These are phyloP conservation scores for Chlamydomonas sphaeroides DNA, from an alignment of 139 green algal genomes.

Conservation along the genomic window DNA sequence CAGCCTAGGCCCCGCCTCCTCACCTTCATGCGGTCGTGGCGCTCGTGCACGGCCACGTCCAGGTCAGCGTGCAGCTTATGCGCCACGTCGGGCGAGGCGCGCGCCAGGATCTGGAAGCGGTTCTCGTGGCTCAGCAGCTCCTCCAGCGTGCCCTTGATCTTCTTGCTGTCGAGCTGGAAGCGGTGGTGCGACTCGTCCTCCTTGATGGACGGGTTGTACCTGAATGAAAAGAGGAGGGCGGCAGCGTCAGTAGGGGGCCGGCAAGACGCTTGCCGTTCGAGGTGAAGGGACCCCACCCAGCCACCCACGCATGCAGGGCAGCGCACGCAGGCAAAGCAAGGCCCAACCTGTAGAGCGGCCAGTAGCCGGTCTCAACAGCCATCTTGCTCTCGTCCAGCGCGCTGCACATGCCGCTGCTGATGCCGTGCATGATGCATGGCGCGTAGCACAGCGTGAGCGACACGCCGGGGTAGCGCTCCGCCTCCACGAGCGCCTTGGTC, in stretches of 20 bases:
- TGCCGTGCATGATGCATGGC: slow-evolving; percentile 65
- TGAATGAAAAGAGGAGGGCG: not conserved
- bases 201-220: slow-evolving; percentile 42
- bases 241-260: not conserved
- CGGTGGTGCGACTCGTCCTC: slow-evolving; percentile 45
- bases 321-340: too few species aligned
- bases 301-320: not conserved
- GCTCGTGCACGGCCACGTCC: slow-evolving; percentile 33
- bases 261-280: too few species aligned
- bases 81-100: slow-evolving; percentile 49
- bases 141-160: slow-evolving; percentile 62
- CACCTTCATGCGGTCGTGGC: too few species aligned
- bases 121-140: slow-evolving; percentile 60
- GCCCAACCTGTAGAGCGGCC: slow-evolving; percentile 56
- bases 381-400: slow-evolving; percentile 49
- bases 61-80: slow-evolving; percentile 50
- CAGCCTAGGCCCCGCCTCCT: too few species aligned
- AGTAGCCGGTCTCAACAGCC: slow-evolving; percentile 64
- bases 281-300: not conserved
- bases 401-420: slow-evolving; percentile 54
- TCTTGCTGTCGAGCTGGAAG: slow-evolving; percentile 66
- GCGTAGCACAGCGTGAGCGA: slow-evolving; percentile 64
- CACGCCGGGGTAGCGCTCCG: slow-evolving; percentile 58
- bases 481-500: slow-evolving; percentile 60
- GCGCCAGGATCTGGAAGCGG: slow-evolving; percentile 57